Conservation (phyloP, 1,284 basidiomycete genomes). For the Ceratobasidium sp. region DNA sequence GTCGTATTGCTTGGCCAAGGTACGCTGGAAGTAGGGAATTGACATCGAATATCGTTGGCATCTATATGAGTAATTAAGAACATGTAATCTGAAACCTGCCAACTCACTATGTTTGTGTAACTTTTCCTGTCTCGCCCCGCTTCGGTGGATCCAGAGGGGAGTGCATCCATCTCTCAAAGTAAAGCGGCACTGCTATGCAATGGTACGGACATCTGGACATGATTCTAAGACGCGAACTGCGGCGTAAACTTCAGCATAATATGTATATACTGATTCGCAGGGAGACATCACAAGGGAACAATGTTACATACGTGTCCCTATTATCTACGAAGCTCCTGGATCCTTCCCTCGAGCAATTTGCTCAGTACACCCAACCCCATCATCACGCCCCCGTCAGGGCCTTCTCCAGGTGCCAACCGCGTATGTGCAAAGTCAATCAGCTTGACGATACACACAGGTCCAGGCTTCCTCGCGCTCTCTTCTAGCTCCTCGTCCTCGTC, state of each 20-base stretch:
- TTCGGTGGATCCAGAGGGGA: too few species aligned
- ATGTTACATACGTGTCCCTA: too few species aligned
- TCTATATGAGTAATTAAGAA: too few species aligned
- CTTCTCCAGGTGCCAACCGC: conserved; percentile 71
- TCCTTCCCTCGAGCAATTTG: conserved; percentile 64
- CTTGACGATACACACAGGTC: conserved; percentile 72
- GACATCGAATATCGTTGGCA: too few species aligned
- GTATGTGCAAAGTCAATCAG: conserved; percentile 97
- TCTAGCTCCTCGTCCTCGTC: conserved; percentile 51
- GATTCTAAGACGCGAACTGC: not conserved
- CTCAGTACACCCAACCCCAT: conserved; percentile 74
- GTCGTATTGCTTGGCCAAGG: too few species aligned
- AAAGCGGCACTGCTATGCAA: too few species aligned
- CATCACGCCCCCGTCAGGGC: conserved; percentile 82
- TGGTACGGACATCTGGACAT: too few species aligned
- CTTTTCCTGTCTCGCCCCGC: too few species aligned
- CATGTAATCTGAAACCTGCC: too few species aligned
- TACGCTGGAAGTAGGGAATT: too few species aligned
- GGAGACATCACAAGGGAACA: not conserved
- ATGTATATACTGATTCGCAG: not conserved
- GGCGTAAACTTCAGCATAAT: not conserved
- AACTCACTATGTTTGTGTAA: too few species aligned
- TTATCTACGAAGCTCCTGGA: conserved; percentile 50
- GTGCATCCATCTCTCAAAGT: too few species aligned
- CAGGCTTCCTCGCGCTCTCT: conserved; percentile 51